Percentiles rank a stretch among this genome's conserved stretches.
Evolutionary conservation across 306 rosid species (phyloP).

Genomic region (Prinsepia uniflora): DNA sequence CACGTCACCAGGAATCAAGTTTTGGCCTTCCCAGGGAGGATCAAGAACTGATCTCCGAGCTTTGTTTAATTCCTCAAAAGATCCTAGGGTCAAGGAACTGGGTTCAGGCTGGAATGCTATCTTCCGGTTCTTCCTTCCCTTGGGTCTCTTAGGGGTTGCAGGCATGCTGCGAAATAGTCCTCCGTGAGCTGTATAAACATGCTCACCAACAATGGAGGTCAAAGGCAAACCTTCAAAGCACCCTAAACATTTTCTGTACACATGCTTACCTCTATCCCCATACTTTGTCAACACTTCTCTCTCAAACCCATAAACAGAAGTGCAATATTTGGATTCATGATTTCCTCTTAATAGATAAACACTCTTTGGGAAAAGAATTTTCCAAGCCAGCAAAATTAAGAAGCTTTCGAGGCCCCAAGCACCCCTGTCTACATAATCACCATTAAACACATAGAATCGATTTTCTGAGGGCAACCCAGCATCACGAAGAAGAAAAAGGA

Average conservation of each 20-base stretch:
- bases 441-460: slow-evolving; percentile 67
- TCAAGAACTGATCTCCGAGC: slow-evolving; percentile 86
- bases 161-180: slow-evolving; percentile 73
- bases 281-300: slow-evolving; percentile 73
- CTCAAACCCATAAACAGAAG: slow-evolving; percentile 89
- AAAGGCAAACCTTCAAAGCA: slow-evolving; percentile 94
- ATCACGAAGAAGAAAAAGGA: slow-evolving; percentile 53
- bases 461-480: slow-evolving; percentile 65
- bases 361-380: slow-evolving; percentile 60
- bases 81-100: slow-evolving; percentile 50
- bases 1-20: slow-evolving; percentile 91
- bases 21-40: slow-evolving; percentile 92
- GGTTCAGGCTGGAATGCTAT: slow-evolving; percentile 42
- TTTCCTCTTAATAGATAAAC: slow-evolving; percentile 74
- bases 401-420: slow-evolving; percentile 94
- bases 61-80: slow-evolving; percentile 66
- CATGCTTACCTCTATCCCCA: slow-evolving; percentile 78
- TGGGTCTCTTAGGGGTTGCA: slow-evolving; percentile 57
- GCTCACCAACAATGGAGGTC: slow-evolving; percentile 70
- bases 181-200: slow-evolving; percentile 85
- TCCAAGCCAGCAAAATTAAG: slow-evolving; percentile 69
- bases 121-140: slow-evolving; percentile 75
- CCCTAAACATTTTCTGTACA: slow-evolving; percentile 76
- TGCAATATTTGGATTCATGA: slow-evolving; percentile 87
- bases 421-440: slow-evolving; percentile 87